Conservation (phyloP, 1,139 yeast species). For the Blastobotrys petasosporus region DNA sequence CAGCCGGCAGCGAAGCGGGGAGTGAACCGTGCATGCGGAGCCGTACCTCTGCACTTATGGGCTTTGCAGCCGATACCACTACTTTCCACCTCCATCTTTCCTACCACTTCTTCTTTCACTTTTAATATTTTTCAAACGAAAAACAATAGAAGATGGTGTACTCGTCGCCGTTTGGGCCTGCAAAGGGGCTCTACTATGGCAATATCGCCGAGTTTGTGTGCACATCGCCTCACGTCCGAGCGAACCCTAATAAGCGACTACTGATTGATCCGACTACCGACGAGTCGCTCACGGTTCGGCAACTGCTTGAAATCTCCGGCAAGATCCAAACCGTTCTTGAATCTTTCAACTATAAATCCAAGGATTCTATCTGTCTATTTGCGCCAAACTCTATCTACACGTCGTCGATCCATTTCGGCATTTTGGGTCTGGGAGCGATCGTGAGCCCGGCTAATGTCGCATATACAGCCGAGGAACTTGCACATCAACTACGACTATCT, state of each 20-base stretch:
- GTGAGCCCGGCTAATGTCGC: constrained; percentile 36
- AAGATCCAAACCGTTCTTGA: constrained; percentile 23
- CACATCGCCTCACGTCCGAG: constrained; percentile 15
- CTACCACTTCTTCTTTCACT: not conserved
- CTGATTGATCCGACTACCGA: constrained; percentile 28
- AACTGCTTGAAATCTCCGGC: constrained; percentile 21
- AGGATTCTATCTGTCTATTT: constrained; percentile 32
- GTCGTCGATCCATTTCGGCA: constrained; percentile 30
- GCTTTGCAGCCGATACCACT: too few species aligned
- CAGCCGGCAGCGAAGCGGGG: too few species aligned
- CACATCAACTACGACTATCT: constrained; percentile 32
- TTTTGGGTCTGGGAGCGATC: constrained; percentile 32
- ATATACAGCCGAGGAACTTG: constrained; percentile 33
- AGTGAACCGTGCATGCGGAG: too few species aligned
- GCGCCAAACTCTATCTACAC: constrained; percentile 29
- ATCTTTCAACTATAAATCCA: constrained; percentile 21
- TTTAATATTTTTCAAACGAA: too few species aligned
- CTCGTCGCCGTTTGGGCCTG: constrained; percentile 21
- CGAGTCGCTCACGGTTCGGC: constrained; percentile 20
- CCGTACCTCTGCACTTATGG: too few species aligned
- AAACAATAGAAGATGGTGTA: constrained; percentile 11
- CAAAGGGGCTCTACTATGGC: constrained; percentile 19
- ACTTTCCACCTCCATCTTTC: not conserved
- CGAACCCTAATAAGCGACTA: constrained; percentile 16
- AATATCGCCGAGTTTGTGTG: constrained; percentile 23